These are phyloP conservation scores for Malassezia nana DNA, from an alignment of 1,284 basidiomycete species.

Conservation along the genomic window DNA sequence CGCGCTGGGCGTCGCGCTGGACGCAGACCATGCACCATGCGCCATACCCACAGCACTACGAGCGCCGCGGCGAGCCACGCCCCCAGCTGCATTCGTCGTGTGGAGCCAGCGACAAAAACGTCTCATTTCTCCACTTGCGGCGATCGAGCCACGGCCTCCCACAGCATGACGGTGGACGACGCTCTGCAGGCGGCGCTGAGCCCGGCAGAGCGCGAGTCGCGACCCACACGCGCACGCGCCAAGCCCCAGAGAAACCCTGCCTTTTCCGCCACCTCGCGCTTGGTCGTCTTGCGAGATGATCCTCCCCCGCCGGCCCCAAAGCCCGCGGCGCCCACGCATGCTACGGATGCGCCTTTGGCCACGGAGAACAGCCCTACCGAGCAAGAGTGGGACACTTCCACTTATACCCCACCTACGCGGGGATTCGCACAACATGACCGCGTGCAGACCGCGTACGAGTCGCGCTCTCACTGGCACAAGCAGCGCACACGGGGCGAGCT, in stretches of 20 bases:
- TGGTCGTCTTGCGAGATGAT: conserved; percentile 11
- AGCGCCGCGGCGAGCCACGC: neutral
- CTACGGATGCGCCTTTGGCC: no score
- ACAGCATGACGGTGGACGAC: neutral
- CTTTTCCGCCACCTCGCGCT: conserved; percentile 4
- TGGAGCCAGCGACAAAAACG: no score
- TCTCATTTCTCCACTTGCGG: no score
- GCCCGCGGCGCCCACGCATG: no score
- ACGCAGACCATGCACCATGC: neutral
- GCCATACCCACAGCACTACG: neutral
- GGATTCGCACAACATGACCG: neutral
- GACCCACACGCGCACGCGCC: neutral
- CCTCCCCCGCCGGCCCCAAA: neutral
- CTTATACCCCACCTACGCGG: neutral
- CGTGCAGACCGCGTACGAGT: neutral
- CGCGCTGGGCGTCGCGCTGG: neutral
- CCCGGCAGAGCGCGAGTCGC: neutral
- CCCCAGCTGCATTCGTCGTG: neutral
- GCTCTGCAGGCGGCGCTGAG: neutral
- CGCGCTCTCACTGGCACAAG: conserved; percentile 1
- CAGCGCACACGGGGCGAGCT: neutral
- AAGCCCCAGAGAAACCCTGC: neutral
- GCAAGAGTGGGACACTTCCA: neutral
- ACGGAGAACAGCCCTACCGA: no score
- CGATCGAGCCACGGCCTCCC: neutral